A percentile compares a stretch with the other conserved stretches of the same genome.
Conservation (phyloP, 176 grass and related monocot genomes). For the Zizania latifolia region DNA sequence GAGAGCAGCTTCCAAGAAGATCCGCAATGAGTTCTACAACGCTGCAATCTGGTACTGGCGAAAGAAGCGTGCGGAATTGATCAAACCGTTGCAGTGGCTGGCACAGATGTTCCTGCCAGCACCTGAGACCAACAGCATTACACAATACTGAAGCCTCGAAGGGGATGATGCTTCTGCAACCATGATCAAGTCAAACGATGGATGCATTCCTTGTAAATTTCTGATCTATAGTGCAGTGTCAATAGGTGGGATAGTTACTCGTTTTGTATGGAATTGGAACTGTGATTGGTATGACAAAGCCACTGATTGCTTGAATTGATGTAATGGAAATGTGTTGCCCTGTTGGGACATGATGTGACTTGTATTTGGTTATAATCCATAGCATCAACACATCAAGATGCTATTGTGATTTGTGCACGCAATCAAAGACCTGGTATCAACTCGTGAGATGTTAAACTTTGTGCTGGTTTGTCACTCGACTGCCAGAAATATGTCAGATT, state of each 20-base stretch:
- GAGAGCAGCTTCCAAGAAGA: conserved; percentile 61
- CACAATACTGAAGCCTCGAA: not conserved
- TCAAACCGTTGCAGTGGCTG: conserved; percentile 59
- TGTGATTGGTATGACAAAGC: not conserved
- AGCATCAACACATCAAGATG: not conserved
- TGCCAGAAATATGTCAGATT: not conserved
- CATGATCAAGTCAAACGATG: conserved; percentile 4
- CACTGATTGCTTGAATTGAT: conserved; percentile 8
- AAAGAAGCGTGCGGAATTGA: conserved; percentile 60
- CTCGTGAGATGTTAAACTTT: not conserved
- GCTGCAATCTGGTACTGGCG: conserved; percentile 82
- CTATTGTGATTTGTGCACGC: conserved; percentile 2
- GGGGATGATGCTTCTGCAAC: not conserved
- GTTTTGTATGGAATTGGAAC: conserved; percentile 10
- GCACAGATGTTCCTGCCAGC: conserved; percentile 38
- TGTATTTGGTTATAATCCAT: conserved; percentile 5
- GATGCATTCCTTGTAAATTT: conserved; percentile 32
- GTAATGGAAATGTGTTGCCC: not conserved
- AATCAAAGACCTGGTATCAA: not conserved
- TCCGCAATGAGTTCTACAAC: conserved; percentile 88
- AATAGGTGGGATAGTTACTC: conserved; percentile 23
- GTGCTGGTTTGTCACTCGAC: not conserved
- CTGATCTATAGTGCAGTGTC: not conserved
- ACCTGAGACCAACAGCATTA: conserved; percentile 13
- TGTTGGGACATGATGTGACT: not conserved